Evolutionary conservation across 805 yeast species (phyloP).

Genomic region (Grigorovia yakushimaensis): DNA sequence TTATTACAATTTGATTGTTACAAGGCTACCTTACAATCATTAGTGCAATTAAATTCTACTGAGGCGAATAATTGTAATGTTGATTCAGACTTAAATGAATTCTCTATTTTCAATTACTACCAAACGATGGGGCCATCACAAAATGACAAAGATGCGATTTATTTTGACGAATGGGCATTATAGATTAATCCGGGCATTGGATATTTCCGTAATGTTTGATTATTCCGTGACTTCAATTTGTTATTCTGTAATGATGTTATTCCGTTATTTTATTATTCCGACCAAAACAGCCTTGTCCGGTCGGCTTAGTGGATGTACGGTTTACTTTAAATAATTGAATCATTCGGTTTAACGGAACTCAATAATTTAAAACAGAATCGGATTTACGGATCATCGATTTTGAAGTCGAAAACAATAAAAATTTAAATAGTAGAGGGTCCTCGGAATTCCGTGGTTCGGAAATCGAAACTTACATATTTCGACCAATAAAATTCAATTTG

Average conservation of each 20-base stretch:
- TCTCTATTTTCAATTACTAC: conserved; percentile 35
- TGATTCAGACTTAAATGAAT: conserved; percentile 22
- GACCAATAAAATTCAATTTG: background rate
- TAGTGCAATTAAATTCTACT: conserved; percentile 48
- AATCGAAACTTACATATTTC: background rate
- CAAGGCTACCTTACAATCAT: conserved; percentile 76
- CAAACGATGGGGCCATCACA: conserved; percentile 31
- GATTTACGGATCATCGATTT: background rate
- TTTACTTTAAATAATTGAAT: no score
- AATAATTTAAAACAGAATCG: no score
- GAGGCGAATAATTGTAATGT: conserved; percentile 14
- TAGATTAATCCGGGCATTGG: background rate
- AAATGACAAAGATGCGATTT: conserved; percentile 35
- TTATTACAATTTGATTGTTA: conserved; percentile 51
- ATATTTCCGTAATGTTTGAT: background rate
- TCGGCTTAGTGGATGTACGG: no score
- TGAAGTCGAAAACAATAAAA: background rate
- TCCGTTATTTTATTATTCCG: no score
- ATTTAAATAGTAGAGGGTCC: background rate
- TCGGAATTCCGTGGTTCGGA: no score
- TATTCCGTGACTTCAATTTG: background rate
- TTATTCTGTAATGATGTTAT: background rate
- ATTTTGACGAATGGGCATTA: conserved; percentile 39
- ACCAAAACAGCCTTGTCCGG: no score
- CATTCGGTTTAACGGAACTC: background rate